phyloP scores from a whole-genome alignment of 495 filamentous ascomycete genomes.

The Pyrenopolyporus hunteri region DNA sequence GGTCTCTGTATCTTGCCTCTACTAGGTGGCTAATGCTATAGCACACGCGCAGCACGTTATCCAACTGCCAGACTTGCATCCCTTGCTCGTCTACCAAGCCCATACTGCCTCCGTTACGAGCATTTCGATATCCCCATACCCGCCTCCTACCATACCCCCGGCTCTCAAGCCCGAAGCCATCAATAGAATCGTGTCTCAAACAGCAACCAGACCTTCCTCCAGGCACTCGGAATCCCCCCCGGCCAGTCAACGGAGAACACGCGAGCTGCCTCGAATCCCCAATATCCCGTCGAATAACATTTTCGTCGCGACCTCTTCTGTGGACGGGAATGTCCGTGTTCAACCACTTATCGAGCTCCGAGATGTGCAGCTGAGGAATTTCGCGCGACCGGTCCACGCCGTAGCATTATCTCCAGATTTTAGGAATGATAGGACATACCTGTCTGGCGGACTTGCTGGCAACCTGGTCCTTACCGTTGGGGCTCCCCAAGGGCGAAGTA shows the following conservation, averaged over 20 bases:
- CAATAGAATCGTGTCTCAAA: conserved; percentile 53
- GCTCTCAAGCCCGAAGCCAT: conserved; percentile 59
- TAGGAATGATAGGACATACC: conserved; percentile 81
- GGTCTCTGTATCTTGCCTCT: too few species aligned
- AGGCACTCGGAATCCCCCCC: conserved; percentile 59
- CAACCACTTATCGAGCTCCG: conserved; percentile 73
- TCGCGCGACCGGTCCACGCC: conserved; percentile 87
- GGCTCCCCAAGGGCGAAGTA: conserved; percentile 75
- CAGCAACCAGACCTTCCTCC: conserved; percentile 52
- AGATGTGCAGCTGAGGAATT: conserved; percentile 89
- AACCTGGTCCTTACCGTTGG: conserved; percentile 88
- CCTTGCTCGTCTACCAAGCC: conserved; percentile 83
- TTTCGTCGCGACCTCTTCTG: conserved; percentile 89
- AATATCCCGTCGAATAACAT: conserved; percentile 82
- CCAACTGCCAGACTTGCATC: conserved; percentile 77
- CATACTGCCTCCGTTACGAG: conserved; percentile 89
- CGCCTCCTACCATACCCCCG: conserved; percentile 67
- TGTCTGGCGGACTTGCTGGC: conserved; percentile 90
- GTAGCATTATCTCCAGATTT: conserved; percentile 93
- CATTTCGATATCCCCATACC: conserved; percentile 89
- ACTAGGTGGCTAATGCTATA: not conserved
- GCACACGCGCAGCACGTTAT: conserved; percentile 72
- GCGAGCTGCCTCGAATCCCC: conserved; percentile 59
- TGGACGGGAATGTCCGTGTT: conserved; percentile 93
- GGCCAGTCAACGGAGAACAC: conserved; percentile 54